These are phyloP conservation scores for Agarophyton chilense DNA, from an alignment of 23 red algal genomes.

Conservation along the genomic window DNA sequence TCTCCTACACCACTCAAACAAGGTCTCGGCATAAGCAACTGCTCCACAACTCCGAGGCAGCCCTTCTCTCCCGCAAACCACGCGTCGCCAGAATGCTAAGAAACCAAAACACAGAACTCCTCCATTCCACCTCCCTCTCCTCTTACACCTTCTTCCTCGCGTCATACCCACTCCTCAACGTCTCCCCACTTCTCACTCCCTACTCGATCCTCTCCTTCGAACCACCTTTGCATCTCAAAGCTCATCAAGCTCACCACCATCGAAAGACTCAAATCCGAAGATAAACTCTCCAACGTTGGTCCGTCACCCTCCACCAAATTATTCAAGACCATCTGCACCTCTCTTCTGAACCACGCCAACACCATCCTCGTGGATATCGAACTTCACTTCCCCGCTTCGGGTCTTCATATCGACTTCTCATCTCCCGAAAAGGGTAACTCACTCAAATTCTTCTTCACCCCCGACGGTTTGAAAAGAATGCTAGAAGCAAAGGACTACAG, in stretches of 20 bases:
- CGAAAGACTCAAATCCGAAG: neutral
- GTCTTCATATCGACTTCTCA: too few relatives aligned
- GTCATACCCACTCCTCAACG: too few relatives aligned
- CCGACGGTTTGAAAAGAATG: too few relatives aligned
- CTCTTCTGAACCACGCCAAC: neutral
- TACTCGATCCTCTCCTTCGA: slow-evolving; percentile 21
- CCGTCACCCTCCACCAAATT: neutral
- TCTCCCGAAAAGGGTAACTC: neutral
- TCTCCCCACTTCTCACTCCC: neutral
- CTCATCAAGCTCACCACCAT: neutral
- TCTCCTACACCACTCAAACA: neutral
- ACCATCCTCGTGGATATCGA: neutral
- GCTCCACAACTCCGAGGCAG: neutral
- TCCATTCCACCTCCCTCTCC: neutral
- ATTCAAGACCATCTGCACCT: neutral
- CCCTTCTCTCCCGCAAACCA: neutral
- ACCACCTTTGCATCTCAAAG: slow-evolving; percentile 15
- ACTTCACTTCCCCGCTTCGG: too few relatives aligned
- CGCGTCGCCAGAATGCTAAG: neutral
- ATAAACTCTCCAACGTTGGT: neutral
- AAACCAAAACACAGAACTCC: neutral
- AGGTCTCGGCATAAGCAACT: too few relatives aligned
- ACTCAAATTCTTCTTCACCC: too few relatives aligned
- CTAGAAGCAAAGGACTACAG: too few relatives aligned
- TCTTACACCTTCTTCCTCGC: neutral